These are phyloP conservation scores for Mycena indigotica DNA, from an alignment of 768 basidiomycete species.

Conservation along the genomic window DNA sequence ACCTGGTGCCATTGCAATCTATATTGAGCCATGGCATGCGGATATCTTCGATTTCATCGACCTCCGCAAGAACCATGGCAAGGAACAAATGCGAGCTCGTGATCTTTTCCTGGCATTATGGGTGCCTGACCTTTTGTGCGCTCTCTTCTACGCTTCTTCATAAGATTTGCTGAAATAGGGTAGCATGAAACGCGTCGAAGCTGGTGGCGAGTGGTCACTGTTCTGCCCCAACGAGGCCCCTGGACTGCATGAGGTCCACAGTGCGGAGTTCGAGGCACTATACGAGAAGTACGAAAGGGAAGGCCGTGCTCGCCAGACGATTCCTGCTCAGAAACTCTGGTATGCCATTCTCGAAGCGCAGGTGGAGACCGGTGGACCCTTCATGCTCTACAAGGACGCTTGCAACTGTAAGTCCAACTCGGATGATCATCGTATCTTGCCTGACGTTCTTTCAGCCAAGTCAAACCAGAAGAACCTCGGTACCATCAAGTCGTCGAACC, in stretches of 20 bases:
- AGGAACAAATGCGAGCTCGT: conserved; percentile 94
- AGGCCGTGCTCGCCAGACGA: conserved; percentile 78
- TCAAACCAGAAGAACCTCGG: conserved; percentile 99
- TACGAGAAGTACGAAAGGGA: conserved; percentile 89
- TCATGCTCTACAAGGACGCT: conserved; percentile 98
- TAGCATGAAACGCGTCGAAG: conserved; percentile 97
- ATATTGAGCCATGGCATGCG: conserved; percentile 98
- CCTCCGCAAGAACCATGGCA: conserved; percentile 97
- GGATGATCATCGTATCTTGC: background rate
- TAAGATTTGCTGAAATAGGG: background rate
- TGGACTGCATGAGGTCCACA: conserved; percentile 83
- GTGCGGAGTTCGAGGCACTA: conserved; percentile 84
- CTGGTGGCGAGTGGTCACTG: conserved; percentile 87
- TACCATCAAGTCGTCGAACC: conserved; percentile 98
- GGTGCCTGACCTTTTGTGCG: conserved; percentile 96
- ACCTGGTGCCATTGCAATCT: conserved; percentile 97
- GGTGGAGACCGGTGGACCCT: conserved; percentile 98
- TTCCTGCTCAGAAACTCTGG: conserved; percentile 98
- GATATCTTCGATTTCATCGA: conserved; percentile 98
- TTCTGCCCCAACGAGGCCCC: conserved; percentile 99
- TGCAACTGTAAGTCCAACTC: conserved; percentile 69
- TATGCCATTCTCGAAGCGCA: conserved; percentile 96
- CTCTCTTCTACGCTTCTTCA: background rate
- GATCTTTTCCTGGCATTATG: conserved; percentile 98
- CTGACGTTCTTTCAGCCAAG: conserved; percentile 58